These are phyloP conservation scores for Bassia scoparia DNA, from an alignment of 148 eudicot species.

Conservation along the genomic window DNA sequence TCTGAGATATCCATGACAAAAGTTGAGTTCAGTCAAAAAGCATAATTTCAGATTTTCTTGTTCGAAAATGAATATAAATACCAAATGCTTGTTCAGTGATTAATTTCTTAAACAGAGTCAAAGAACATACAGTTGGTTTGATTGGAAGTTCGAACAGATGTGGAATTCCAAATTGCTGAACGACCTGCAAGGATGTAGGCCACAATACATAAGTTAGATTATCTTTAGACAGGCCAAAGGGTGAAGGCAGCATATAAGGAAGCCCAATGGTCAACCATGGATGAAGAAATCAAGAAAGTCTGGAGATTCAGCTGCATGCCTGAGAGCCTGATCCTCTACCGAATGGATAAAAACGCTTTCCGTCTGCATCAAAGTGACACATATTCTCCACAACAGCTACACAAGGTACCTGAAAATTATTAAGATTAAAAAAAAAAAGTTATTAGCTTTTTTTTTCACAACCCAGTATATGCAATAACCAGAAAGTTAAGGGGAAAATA, in stretches of 20 bases:
- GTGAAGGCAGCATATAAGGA: constrained; percentile 14
- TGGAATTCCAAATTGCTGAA: constrained; percentile 94
- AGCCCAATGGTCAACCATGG: constrained; percentile 29
- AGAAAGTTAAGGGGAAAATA: background rate
- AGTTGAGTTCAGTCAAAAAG: too few relatives aligned
- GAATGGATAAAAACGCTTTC: constrained; percentile 94
- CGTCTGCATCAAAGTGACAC: constrained; percentile 99
- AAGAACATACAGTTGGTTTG: constrained; percentile 70
- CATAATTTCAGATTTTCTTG: background rate
- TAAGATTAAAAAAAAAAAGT: background rate
- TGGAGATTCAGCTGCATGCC: constrained; percentile 48
- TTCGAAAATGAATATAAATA: background rate
- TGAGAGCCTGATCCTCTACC: constrained; percentile 99
- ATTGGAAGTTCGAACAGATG: constrained; percentile 94
- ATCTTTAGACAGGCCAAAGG: background rate
- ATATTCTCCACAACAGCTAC: constrained; percentile 98
- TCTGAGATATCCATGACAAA: too few relatives aligned
- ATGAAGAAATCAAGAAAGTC: constrained; percentile 28
- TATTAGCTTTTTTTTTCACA: background rate
- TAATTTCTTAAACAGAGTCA: background rate
- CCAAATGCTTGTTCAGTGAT: background rate
- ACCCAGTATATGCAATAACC: background rate
- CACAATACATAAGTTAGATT: constrained; percentile 15
- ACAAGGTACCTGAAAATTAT: constrained; percentile 69
- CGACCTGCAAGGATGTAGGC: constrained; percentile 56